Base-by-base conservation (phyloP, 192 early-diverging fungal species). In the Coemansia sp. region DNA sequence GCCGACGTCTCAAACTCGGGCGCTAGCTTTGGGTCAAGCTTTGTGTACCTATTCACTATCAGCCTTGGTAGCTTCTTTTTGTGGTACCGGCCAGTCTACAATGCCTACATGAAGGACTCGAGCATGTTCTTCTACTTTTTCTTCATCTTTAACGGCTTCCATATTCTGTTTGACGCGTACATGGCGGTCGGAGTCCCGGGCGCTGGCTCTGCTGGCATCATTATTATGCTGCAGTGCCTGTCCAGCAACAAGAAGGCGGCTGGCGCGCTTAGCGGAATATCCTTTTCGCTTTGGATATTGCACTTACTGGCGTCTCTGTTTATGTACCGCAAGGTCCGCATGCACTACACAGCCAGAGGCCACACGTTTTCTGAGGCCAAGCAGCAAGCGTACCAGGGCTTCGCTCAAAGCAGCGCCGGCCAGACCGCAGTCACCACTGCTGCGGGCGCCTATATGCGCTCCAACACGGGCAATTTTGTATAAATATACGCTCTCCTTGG, bases 21-120 rank as follows among this genome's bases (percentile, higher is more conserved):
- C 14, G 85, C 90, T n/a, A 89, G 90, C 80, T 89, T 94, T 80
- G 93, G 92, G 12, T 91, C 91, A 2, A 86, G 90, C 67, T 82
- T 92, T 29, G 86, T 88, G 14, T 87, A 90, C 63, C 85, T 89
- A 75, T 91, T 93, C 70, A 94, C 92, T 2, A 90, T 93, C 63
- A 88, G 86, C 10, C 76, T 84, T 4, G 85, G 86, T 2, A 92
- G 91, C 62, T 92, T 95, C 78, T 91, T 93, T 76, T 36, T 91
- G 55, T 94, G 94, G 94, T 95, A 95, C 77, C 88, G 93, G 11
- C 94, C 94, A 23, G 84, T 92, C 38, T 95, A 95, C 81, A 91
- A 91, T 46, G 93, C 93, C 38, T 95, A 91, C 72, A 89, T 90
- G 87, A 93, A 91, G 81, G 92, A 94, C 71, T 87, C 87, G 66